Evolutionary conservation across 2,329 filamentous ascomycete species (phyloP), one percentile per base, ranked within the genome.

Genomic region (Cladophialophora yegresii): DNA sequence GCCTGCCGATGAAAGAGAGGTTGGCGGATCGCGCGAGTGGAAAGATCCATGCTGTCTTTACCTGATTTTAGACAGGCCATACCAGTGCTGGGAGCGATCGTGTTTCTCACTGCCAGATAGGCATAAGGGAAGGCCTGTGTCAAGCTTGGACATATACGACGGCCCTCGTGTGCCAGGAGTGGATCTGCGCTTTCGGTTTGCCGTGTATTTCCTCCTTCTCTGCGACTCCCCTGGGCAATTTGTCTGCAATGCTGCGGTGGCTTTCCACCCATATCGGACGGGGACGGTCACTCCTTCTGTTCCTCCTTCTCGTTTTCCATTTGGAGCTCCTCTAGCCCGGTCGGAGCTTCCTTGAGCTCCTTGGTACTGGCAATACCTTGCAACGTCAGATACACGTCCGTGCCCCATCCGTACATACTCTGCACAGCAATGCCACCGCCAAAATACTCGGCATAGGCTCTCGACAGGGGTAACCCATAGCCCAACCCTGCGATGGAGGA

Each of bases 401-500:
- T 87, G 0, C 87, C 95, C 95, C 95, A 99, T 3, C 95, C 93
- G 81, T 92, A 95, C 54, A 98, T 78, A 75, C 92, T 97, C 82
- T 99, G 93, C n/a, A 99, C 88, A 4, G 88, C 88, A 64, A 99
- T 95, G 2, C 93, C 93, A 0, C 95, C 95, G 1, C 95, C 95
- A 81, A 99, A 99, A 73, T 98, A 99, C 80, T 99, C 93, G 0
- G 95, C 95, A 74, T 99, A 99, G 0, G 95, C 93, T 67, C 95
- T 84, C 59, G 92, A 92, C 23, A 99, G 78, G 1, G 95, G 95
- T 67, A 99, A 75, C 0, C 95, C 95, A 75, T 99, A 99, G 0
- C 95, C 95, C 55, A 99, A 78, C 0, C 95, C 95, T 0, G 95
- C 95, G 65, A 99, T 96, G 51, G 90, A 93, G 74, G 89, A 93